Evolutionary conservation across 2,329 filamentous ascomycete genomes (phyloP), one percentile per base, ranked within the genome.

Genomic region (Stagonosporopsis vannaccii): DNA sequence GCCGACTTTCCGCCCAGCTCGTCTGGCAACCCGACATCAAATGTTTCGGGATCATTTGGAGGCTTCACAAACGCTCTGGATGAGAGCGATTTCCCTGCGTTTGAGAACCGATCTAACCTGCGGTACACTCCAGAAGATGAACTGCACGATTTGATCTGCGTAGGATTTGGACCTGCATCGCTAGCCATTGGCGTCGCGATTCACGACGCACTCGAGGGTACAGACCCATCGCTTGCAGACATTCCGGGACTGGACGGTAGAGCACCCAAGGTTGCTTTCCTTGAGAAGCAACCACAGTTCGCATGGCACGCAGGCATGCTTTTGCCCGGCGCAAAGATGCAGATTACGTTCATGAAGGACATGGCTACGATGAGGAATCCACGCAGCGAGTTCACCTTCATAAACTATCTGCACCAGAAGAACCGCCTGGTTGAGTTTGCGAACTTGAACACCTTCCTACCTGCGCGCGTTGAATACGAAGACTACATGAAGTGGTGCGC

Each of bases 331-430:
- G 91, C 93, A 48, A 92, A 90, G 79, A 98, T 98, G 94, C 94
- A 98, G 75, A 98, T 98, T 67, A 96, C 91, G 9, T 98, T 97
- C 80, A 85, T 98, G 79, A 98, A 98, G 80, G 94, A 98, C 73
- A 85, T 98, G 75, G 94, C 94, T 3, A 95, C 91, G 3, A 82
- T 97, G 65, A 85, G 94, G 55, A 88, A 98, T 73, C 94, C 94
- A 7, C 86, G 90, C 61, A 96, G 91, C 63, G 85, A 92, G 69
- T 98, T 98, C 77, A 98, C 94, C 13, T 98, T 97, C 78, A 81
- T 97, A 72, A 97, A 97, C 78, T 98, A 98, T 75, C 85, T 98
- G 12, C 90, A 96, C 79, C 79, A 85, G 66, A 89, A 96, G 67
- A 84, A 84, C 52, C 85, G 94, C n/a, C 83, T 98, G 35, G 86